Evolutionary conservation across 768 basidiomycete genomes (phyloP).

Genomic region (Suillus placidus): DNA sequence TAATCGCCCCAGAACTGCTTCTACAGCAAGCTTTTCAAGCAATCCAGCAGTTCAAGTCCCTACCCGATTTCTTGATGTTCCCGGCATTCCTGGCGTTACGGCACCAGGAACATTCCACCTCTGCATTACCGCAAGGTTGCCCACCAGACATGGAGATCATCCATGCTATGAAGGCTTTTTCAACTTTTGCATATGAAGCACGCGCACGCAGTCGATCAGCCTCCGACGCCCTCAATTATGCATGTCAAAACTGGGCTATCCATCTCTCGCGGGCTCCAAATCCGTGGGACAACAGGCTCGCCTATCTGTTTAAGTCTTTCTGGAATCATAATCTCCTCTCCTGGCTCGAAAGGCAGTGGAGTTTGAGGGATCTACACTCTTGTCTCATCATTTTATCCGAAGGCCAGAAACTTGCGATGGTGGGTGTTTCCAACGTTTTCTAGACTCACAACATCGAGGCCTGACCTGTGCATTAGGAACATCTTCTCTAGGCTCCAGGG

Average conservation of each 20-base stretch:
- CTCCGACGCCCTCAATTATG: background rate
- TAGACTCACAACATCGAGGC: background rate
- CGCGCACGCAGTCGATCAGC: background rate
- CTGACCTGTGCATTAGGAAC: background rate
- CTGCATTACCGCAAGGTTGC: no score
- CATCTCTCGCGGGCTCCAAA: background rate
- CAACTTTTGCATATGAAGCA: background rate
- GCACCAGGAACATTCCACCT: background rate
- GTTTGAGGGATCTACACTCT: background rate
- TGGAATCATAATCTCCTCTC: background rate
- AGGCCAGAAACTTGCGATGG: background rate
- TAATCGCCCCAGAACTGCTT: background rate
- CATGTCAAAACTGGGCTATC: background rate
- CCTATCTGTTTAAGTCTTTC: background rate
- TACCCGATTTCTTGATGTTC: background rate
- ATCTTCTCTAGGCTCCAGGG: background rate
- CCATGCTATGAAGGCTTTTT: background rate
- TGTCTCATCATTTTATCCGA: background rate
- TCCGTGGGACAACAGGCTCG: background rate
- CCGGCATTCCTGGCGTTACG: background rate
- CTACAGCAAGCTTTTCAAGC: background rate
- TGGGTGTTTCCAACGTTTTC: background rate
- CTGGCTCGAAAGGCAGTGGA: slow-evolving; percentile 1
- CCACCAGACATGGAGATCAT: background rate
- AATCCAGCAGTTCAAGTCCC: background rate